Evolutionary conservation across 2,329 filamentous ascomycete species (phyloP), one percentile per base, ranked within the genome.

Genomic region (Tolypocladium sp.): DNA sequence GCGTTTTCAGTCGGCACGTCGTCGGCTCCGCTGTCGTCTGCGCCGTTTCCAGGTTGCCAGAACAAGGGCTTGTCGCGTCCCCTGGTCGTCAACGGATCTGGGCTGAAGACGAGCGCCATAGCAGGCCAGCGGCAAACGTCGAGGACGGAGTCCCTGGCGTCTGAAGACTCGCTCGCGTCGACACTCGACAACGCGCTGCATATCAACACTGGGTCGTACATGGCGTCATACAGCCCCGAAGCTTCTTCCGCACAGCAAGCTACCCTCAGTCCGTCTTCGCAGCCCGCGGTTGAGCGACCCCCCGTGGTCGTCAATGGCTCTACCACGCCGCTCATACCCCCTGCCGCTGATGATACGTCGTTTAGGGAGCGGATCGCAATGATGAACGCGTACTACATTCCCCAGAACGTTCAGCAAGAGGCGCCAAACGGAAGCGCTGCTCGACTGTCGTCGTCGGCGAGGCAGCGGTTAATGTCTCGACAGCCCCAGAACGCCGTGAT

Each of bases 1-100:
- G 74, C 76, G 1, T 74, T 76, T 38, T 78, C 79, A 0, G 65
- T 72, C 0, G 76, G 73, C 4, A 71, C 71, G 46, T 73, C 76
- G 1, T 70, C 75, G 0, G 72, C 78, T 2, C 64, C 77, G n/a
- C 64, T 67, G n/a, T 49, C 65, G 37, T 72, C 76, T 2, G 70
- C 71, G 0, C 69, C 77, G 1, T 77, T 78, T 53, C 61, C 74
- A 1, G 70, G 71, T 17, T 63, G 59, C 53, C 74, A 71, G 52
- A 74, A 64, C 58, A 75, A 68, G 40, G 67, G 68, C 42, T 62
- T 66, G 25, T 67, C 75, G 9, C 76, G 80, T 13, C 82, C 82
- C 0, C 68, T 84, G 2, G 77, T 85, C 12, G 82, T 83, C 3
- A 81, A 82, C 58, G 79, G 79, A 4, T 79, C 78, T 5, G 71